Conservation (phyloP, 2,329 filamentous ascomycete species). For the Penicillium sp. region DNA sequence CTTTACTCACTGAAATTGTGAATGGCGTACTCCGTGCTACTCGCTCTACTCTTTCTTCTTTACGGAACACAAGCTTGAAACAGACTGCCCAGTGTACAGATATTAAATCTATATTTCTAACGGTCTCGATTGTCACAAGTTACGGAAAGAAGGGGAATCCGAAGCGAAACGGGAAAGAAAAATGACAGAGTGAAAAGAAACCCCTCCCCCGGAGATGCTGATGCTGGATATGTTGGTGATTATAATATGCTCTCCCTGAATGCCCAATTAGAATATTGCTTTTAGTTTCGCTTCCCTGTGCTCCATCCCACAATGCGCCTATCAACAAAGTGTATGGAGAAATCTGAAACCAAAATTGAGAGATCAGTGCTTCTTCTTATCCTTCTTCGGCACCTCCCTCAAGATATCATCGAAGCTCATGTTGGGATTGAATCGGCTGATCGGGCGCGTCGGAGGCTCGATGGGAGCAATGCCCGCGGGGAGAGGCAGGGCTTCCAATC, state of each 20-base stretch:
- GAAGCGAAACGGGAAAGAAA: constrained; percentile 15
- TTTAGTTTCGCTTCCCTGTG: constrained; percentile 21
- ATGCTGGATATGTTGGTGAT: constrained; percentile 28
- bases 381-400: constrained; percentile 41
- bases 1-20: no score
- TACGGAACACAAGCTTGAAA: no score
- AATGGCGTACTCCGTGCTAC: no score
- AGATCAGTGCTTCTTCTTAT: constrained; percentile 37
- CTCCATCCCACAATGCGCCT: constrained; percentile 25
- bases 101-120: constrained; percentile 27
- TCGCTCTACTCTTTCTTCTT: no score
- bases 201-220: constrained; percentile 18
- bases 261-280: constrained; percentile 22
- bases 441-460: constrained; percentile 41
- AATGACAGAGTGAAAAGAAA: constrained; percentile 15
- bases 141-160: constrained; percentile 21
- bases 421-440: constrained; percentile 48
- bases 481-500: constrained; percentile 48
- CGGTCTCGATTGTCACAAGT: constrained; percentile 13
- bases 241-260: constrained; percentile 21
- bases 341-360: constrained; percentile 11
- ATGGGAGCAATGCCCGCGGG: constrained; percentile 46
- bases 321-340: constrained; percentile 17
- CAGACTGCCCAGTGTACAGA: constrained; percentile 13
- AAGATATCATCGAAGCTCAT: constrained; percentile 54